phyloP scores from a whole-genome alignment of 768 basidiomycete species.

The Hygrocybe coccinea region DNA sequence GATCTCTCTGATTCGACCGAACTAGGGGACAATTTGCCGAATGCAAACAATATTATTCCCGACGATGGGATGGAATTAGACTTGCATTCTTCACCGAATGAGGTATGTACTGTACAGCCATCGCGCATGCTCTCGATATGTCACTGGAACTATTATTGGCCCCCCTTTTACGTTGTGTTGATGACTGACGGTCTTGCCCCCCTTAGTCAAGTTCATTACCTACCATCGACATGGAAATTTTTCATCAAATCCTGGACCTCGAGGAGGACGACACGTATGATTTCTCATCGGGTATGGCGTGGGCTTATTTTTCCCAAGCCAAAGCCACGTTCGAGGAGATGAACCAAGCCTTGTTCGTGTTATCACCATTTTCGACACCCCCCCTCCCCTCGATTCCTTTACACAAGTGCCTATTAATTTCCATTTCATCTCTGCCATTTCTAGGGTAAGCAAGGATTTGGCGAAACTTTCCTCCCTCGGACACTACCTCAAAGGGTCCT shows the following conservation, averaged over 20 bases:
- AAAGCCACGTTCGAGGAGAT: slow-evolving; percentile 70
- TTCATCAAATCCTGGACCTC: slow-evolving; percentile 84
- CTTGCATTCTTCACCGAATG: too few species aligned
- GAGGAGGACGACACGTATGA: slow-evolving; percentile 77
- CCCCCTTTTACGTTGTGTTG: too few species aligned
- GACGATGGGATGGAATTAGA: too few species aligned
- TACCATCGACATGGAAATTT: slow-evolving; percentile 76
- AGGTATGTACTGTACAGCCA: too few species aligned
- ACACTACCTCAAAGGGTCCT: slow-evolving; percentile 97
- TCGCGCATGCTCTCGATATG: too few species aligned
- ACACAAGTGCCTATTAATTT: too few species aligned
- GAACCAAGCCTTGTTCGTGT: slow-evolving; percentile 71
- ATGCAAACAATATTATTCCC: too few species aligned
- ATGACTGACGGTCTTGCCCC: neutral
- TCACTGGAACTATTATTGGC: neutral
- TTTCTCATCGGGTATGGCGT: slow-evolving; percentile 76
- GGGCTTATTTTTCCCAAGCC: slow-evolving; percentile 80
- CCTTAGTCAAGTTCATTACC: neutral
- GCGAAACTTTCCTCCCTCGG: slow-evolving; percentile 65
- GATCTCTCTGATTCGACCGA: too few species aligned
- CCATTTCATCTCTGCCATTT: neutral
- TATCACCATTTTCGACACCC: slow-evolving; percentile 6
- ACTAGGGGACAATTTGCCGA: too few species aligned
- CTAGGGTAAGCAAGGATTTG: slow-evolving; percentile 58
- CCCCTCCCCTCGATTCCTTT: slow-evolving; percentile 6